Conservation (phyloP, 768 basidiomycete species). For the Tulasnella sp. region DNA sequence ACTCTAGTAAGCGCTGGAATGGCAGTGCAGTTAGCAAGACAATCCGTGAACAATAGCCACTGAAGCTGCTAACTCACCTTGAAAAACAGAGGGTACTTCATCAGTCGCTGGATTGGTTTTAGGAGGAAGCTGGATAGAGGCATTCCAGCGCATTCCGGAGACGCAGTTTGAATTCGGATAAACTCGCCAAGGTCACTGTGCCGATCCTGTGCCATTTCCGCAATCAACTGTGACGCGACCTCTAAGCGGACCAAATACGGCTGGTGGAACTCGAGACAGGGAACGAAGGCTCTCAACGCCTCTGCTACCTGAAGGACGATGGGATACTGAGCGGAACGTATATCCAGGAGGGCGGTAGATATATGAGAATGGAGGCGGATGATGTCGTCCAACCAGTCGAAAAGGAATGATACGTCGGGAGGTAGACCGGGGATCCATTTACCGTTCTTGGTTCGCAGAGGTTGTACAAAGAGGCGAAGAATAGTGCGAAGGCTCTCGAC, state of each 20-base stretch:
- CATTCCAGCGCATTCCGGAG: conserved; percentile 51
- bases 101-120: conserved; percentile 67
- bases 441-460: conserved; percentile 63
- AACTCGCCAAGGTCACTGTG: conserved; percentile 79
- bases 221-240: conserved; percentile 47
- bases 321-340: conserved; percentile 37
- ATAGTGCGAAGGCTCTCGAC: conserved; percentile 58
- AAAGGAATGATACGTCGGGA: conserved; percentile 53
- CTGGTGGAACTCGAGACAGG: conserved; percentile 72
- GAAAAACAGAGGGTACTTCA: conserved; percentile 63
- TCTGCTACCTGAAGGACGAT: conserved; percentile 51
- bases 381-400: conserved; percentile 88
- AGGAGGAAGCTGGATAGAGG: conserved; percentile 58
- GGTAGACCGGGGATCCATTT: conserved; percentile 80
- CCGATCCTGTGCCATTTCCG: conserved; percentile 41
- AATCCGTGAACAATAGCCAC: neutral
- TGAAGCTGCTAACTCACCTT: conserved; percentile 44
- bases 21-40: conserved; percentile 15
- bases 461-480: conserved; percentile 64
- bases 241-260: conserved; percentile 74
- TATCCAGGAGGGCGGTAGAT: conserved; percentile 40
- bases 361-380: conserved; percentile 66
- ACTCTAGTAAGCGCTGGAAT: conserved; percentile 54
- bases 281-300: conserved; percentile 51
- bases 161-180: conserved; percentile 47